Percentiles rank a stretch among this genome's conserved stretches.
phyloP scores from a whole-genome alignment of 805 yeast species.

The Scheffersomyces lignosus region DNA sequence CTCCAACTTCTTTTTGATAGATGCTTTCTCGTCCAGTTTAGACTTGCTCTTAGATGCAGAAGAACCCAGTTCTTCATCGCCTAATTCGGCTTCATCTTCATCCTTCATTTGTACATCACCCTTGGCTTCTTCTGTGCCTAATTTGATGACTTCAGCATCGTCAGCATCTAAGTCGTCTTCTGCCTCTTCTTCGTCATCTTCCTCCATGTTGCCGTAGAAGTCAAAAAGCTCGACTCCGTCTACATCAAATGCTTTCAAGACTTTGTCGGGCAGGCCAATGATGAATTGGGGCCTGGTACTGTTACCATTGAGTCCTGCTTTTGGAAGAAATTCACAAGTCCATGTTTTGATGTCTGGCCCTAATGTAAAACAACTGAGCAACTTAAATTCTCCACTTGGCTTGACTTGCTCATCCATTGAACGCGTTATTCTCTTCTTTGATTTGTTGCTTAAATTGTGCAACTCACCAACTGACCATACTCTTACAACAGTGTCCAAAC shows the following conservation, averaged over 20 bases:
- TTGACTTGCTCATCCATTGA: constrained; percentile 26
- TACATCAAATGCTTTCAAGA: constrained; percentile 37
- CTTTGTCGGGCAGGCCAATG: constrained; percentile 77
- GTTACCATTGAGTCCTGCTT: constrained; percentile 31
- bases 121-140: constrained; percentile 5
- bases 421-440: constrained; percentile 22
- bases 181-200: constrained; percentile 13
- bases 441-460: constrained; percentile 11
- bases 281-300: constrained; percentile 47
- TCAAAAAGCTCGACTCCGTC: constrained; percentile 44
- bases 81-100: constrained; percentile 1
- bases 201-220: constrained; percentile 37
- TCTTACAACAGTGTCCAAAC: constrained; percentile 67
- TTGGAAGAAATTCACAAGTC: constrained; percentile 69
- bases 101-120: constrained; percentile 1
- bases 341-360: constrained; percentile 41
- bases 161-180: not conserved
- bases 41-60: not conserved
- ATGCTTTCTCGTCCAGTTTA: constrained; percentile 2
- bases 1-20: constrained; percentile 12
- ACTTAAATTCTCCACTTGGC: constrained; percentile 16
- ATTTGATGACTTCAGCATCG: not conserved
- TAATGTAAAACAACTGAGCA: constrained; percentile 37
- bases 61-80: constrained; percentile 3
- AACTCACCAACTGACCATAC: constrained; percentile 61